These are phyloP conservation scores for Inga laurina DNA, from an alignment of 306 rosid genomes.

Conservation along the genomic window DNA sequence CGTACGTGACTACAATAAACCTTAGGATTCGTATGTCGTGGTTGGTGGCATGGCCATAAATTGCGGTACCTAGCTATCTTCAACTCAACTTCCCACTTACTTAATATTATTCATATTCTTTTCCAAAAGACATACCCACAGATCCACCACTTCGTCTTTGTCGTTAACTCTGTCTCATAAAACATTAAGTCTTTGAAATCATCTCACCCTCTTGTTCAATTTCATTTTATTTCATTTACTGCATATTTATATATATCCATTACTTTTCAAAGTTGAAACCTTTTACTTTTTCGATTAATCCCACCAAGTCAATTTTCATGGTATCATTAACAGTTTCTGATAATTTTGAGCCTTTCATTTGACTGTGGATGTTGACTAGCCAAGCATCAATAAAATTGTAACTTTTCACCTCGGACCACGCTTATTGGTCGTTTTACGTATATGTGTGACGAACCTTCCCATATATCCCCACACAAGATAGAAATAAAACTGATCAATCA, in stretches of 20 bases:
- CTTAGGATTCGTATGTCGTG: not conserved
- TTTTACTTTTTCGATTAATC: not conserved
- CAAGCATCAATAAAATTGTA: not conserved
- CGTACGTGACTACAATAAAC: not conserved
- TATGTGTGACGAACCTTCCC: conserved; percentile 3
- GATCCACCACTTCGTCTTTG: conserved; percentile 29
- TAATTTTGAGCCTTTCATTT: not conserved
- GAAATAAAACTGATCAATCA: conserved; percentile 6
- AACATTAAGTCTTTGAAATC: not conserved
- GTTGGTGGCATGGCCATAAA: conserved; percentile 36
- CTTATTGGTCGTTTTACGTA: not conserved
- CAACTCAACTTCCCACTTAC: conserved; percentile 3
- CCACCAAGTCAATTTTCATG: not conserved
- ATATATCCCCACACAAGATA: conserved; percentile 8
- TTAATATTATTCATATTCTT: not conserved
- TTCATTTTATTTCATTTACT: not conserved
- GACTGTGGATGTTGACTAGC: not conserved
- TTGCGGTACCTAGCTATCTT: conserved; percentile 17
- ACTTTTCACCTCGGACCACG: not conserved
- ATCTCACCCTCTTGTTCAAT: not conserved
- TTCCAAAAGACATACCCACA: not conserved
- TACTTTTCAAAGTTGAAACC: not conserved
- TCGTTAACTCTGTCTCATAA: conserved; percentile 6
- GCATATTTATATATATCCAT: not conserved
- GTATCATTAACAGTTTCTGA: not conserved